Base-by-base conservation (phyloP, 805 yeast genomes). In the Barnettozyma botsteinii region DNA sequence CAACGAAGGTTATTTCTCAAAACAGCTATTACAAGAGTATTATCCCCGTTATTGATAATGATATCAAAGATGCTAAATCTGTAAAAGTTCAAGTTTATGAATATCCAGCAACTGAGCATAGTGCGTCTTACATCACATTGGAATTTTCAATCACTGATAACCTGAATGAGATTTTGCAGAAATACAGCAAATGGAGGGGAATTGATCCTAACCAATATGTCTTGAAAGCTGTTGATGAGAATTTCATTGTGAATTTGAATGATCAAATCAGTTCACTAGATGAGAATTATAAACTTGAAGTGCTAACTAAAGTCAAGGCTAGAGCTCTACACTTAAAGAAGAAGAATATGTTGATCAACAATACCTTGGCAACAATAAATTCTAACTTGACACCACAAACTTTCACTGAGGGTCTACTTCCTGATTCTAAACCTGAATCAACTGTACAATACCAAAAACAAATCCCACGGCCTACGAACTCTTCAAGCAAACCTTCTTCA, bases 271-370 rank as follows among this genome's bases (percentile, higher is more conserved):
- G 64, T 22, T 55, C 70, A 4, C 52, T 73, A 10, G 72, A 69
- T 47, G 71, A 69, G 5, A 58, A 62, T 33, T 52, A 56, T 39
- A 57, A 56, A 14, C 53, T 74, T 15, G 77, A 72, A 40, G 52
- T 69, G 5, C 53, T 73, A 4, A 63, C 73, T 2, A 67, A 64
- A 46, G 59, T 61, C 36, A 67, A 64, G 20, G 68, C 74, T 0
- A 61, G 72, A 34, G 56, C 53, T 10, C 35, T 65, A 19, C 53
- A 52, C 4, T 46, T 66, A 14, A 61, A 51, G 42, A 60, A 62
- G 40, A 54, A 57, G 43, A 60, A 52, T 37, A n/a, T 38, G 4
- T 25, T 32, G 23, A 23, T 28, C 4, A 19, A 24, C n/a, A 24
- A 19, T 12, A 57, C 50, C 3, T 52, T 57, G 3, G 59, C 57